These are phyloP conservation scores for Quercus rubra DNA, from an alignment of 306 rosid genomes.

Conservation along the genomic window DNA sequence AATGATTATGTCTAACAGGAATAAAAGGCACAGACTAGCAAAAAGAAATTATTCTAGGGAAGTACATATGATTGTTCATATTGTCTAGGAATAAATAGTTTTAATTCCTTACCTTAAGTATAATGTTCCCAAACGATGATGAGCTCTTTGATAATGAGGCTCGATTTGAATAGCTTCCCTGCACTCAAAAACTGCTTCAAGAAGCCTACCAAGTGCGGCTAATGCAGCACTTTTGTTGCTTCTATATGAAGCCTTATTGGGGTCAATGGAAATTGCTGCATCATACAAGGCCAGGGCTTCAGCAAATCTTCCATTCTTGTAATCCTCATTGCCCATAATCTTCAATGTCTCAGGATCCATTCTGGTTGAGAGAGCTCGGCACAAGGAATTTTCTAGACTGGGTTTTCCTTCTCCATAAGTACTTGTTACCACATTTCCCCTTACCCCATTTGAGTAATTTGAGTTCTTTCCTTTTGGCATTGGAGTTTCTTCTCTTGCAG, in stretches of 20 bases:
- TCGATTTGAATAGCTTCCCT: slow-evolving; percentile 85
- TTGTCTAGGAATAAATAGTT: not conserved
- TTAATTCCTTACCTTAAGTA: slow-evolving; percentile 51
- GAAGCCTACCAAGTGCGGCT: slow-evolving; percentile 69
- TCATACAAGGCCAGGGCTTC: slow-evolving; percentile 88
- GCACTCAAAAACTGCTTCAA: slow-evolving; percentile 89
- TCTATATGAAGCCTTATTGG: slow-evolving; percentile 77
- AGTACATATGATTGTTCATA: not conserved
- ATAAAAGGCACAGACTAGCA: not conserved
- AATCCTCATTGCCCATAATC: slow-evolving; percentile 92
- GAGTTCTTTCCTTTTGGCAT: slow-evolving; percentile 15
- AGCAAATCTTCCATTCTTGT: slow-evolving; percentile 73
- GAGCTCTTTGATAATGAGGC: slow-evolving; percentile 83
- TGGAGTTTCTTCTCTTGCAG: slow-evolving; percentile 27
- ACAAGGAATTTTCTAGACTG: slow-evolving; percentile 38
- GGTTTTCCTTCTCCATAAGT: slow-evolving; percentile 12
- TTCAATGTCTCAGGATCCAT: slow-evolving; percentile 87
- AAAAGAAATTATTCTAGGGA: not conserved
- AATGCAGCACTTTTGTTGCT: slow-evolving; percentile 89
- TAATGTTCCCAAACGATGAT: slow-evolving; percentile 75
- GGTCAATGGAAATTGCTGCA: slow-evolving; percentile 81
- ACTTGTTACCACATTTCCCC: slow-evolving; percentile 10
- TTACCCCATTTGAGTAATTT: slow-evolving; percentile 16
- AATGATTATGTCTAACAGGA: not conserved
- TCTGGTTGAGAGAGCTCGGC: slow-evolving; percentile 77